Percentiles rank a stretch among this genome's conserved stretches.
Conservation (phyloP, 768 basidiomycete species). For the Rhizopogon salebrosus region DNA sequence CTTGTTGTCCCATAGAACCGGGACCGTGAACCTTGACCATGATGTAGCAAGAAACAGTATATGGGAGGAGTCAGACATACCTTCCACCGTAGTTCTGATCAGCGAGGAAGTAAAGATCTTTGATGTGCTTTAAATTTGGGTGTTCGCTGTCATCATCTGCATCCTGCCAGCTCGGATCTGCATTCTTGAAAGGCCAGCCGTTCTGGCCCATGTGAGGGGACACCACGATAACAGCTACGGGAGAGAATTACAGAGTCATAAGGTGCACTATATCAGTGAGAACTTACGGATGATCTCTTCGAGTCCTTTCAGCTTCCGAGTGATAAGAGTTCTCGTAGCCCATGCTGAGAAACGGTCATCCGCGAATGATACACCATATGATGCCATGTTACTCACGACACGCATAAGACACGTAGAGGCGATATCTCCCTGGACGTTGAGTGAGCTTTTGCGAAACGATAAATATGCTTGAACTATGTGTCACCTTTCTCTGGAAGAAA, state of each 20-base stretch:
- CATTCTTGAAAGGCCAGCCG: constrained; percentile 85
- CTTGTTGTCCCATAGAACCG: constrained; percentile 92
- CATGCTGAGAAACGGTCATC: constrained; percentile 50
- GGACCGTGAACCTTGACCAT: constrained; percentile 69
- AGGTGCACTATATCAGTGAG: neutral
- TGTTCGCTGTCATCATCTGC: constrained; percentile 76
- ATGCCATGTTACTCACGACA: constrained; percentile 56
- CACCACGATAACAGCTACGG: constrained; percentile 68
- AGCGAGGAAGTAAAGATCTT: constrained; percentile 79
- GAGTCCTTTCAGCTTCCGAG: constrained; percentile 87
- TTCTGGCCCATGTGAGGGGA: constrained; percentile 80
- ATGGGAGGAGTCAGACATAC: constrained; percentile 29
- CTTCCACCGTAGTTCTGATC: constrained; percentile 69
- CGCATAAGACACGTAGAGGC: constrained; percentile 82
- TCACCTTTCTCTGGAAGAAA: constrained; percentile 76
- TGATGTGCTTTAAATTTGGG: constrained; percentile 56
- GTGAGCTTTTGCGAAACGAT: neutral
- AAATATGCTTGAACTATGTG: neutral
- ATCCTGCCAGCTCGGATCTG: constrained; percentile 55
- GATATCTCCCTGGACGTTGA: constrained; percentile 65
- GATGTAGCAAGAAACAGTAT: neutral
- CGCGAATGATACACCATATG: neutral
- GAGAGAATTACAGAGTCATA: neutral
- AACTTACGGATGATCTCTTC: constrained; percentile 75
- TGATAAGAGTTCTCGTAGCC: constrained; percentile 89